Percentiles rank a stretch among this genome's conserved stretches.
These are phyloP conservation scores for Fusarium beomiforme DNA, from an alignment of 2,329 filamentous ascomycete species.

Conservation along the genomic window DNA sequence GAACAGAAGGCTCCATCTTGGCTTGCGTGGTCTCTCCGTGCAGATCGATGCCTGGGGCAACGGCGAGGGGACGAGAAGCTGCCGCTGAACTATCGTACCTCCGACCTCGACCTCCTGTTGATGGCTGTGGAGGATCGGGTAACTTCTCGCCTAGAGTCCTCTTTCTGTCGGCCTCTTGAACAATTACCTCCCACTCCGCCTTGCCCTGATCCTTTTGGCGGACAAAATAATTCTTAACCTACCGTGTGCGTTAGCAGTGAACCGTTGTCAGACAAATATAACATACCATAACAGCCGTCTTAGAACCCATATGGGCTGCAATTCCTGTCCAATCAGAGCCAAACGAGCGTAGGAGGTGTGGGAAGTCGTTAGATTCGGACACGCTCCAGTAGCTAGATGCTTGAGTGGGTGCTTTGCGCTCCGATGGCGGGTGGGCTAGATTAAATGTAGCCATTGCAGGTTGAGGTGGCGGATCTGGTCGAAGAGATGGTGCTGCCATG, in stretches of 20 bases:
- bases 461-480: constrained; percentile 62
- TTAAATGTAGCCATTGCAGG: constrained; percentile 63
- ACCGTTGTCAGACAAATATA: neutral
- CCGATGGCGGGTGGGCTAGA: constrained; percentile 54
- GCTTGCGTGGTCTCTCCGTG: constrained; percentile 56
- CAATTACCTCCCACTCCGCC: constrained; percentile 68
- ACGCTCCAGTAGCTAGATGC: constrained; percentile 90
- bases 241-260: constrained; percentile 26
- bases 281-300: constrained; percentile 85
- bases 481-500: constrained; percentile 66
- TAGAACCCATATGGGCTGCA: constrained; percentile 82
- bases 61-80: constrained; percentile 56
- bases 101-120: constrained; percentile 60
- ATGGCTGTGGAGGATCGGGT: constrained; percentile 68
- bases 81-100: constrained; percentile 56
- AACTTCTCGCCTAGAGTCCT: constrained; percentile 65
- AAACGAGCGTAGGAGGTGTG: constrained; percentile 75
- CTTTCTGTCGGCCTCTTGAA: constrained; percentile 68
- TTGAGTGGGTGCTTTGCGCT: constrained; percentile 64
- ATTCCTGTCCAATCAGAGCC: constrained; percentile 83
- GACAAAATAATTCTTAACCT: constrained; percentile 76
- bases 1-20: constrained; percentile 56
- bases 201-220: constrained; percentile 70
- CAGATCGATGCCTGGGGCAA: constrained; percentile 57
- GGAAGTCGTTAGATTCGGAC: constrained; percentile 81